Evolutionary conservation across 768 basidiomycete genomes (phyloP).

Genomic region (Baorangia bicolor): DNA sequence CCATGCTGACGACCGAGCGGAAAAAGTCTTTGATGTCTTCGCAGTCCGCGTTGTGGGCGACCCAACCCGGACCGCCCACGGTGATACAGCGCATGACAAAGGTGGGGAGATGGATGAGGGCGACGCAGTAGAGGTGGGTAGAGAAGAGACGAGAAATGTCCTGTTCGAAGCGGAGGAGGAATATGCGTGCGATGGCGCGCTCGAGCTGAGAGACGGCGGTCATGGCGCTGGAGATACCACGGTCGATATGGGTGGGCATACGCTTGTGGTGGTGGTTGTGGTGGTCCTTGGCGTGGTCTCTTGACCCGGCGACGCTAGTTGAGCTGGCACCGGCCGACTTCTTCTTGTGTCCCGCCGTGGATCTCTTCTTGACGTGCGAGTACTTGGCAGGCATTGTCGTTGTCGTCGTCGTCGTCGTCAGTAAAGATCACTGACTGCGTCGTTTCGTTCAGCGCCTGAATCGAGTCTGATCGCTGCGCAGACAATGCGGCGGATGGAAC

Average conservation of each 20-base stretch:
- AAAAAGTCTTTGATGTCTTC: constrained; percentile 79
- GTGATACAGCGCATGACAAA: constrained; percentile 64
- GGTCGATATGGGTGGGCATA: constrained; percentile 52
- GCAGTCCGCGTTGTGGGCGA: constrained; percentile 61
- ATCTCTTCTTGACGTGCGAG: constrained; percentile 70
- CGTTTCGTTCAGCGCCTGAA: background rate
- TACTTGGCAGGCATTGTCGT: constrained; percentile 65
- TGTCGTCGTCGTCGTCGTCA: constrained; percentile 22
- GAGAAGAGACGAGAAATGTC: constrained; percentile 76
- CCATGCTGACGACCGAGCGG: constrained; percentile 68
- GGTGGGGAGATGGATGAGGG: constrained; percentile 65
- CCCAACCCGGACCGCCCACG: constrained; percentile 65
- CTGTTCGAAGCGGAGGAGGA: constrained; percentile 69
- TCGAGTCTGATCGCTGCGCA: constrained; percentile 15
- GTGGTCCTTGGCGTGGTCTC: constrained; percentile 23
- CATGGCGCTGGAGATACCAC: constrained; percentile 54
- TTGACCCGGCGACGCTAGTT: constrained; percentile 28
- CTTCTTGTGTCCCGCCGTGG: constrained; percentile 47
- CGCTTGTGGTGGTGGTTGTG: constrained; percentile 34
- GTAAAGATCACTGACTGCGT: constrained; percentile 2
- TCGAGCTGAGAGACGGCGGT: constrained; percentile 65
- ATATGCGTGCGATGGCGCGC: constrained; percentile 63
- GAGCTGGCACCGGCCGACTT: constrained; percentile 34
- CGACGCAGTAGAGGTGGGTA: constrained; percentile 61
- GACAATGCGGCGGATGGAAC: constrained; percentile 11